Evolutionary conservation across 129 eudicot genomes (phyloP).

Genomic region (Pseudognaphalium luteoalbum): DNA sequence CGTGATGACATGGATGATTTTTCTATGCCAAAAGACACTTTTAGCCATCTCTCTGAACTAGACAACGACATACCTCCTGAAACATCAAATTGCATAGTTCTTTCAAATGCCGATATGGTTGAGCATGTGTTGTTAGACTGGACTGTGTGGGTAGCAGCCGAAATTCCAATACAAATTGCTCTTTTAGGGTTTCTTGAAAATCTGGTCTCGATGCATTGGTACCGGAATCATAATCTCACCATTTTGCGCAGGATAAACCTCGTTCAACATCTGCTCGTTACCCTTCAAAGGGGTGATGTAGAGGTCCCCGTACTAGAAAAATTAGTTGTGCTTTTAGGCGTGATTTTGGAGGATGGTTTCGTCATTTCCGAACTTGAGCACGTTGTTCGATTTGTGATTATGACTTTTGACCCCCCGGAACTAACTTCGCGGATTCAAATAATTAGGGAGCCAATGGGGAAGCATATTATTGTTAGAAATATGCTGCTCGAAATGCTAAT

Average conservation of each 20-base stretch:
- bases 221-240: conserved; percentile 90
- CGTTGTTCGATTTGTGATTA: conserved; percentile 88
- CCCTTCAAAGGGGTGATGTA: conserved; percentile 95
- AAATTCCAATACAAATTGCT: conserved; percentile 80
- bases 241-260: conserved; percentile 90
- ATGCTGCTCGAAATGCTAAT: conserved; percentile 98
- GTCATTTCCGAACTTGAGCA: conserved; percentile 85
- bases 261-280: conserved; percentile 88
- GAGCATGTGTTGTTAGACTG: conserved; percentile 96
- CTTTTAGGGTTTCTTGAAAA: conserved; percentile 89
- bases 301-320: conserved; percentile 95
- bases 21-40: conserved; percentile 81
- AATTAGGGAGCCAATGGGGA: conserved; percentile 86
- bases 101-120: conserved; percentile 97
- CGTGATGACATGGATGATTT: conserved; percentile 88
- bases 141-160: conserved; percentile 98
- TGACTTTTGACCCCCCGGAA: conserved; percentile 94
- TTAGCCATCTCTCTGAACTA: conserved; percentile 84
- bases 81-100: conserved; percentile 90
- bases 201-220: conserved; percentile 99
- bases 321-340: conserved; percentile 85
- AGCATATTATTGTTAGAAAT: conserved; percentile 94
- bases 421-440: conserved; percentile 57
- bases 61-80: conserved; percentile 72
- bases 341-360: conserved; percentile 90